A percentile compares a stretch with the other conserved stretches of the same genome.
These are phyloP conservation scores for Citrus hindsii DNA, from an alignment of 345 rosid genomes.

Conservation along the genomic window DNA sequence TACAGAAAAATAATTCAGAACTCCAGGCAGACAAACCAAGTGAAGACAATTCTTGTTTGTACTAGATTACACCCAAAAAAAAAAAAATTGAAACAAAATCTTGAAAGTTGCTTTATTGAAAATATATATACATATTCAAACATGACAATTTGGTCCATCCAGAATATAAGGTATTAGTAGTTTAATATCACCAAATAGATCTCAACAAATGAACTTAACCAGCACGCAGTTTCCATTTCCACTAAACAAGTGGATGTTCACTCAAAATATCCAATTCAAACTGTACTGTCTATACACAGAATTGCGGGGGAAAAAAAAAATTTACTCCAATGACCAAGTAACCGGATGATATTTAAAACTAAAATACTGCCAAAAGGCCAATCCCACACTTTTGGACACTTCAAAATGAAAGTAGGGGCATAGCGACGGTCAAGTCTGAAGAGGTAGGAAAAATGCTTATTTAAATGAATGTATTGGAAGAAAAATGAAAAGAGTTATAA, in stretches of 20 bases:
- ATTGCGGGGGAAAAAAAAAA: neutral
- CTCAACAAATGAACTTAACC: slow-evolving; percentile 1
- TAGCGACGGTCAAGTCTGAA: neutral
- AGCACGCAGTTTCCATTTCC: neutral
- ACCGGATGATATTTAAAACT: neutral
- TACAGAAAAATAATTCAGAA: slow-evolving; percentile 15
- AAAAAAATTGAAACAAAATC: neutral
- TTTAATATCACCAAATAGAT: neutral
- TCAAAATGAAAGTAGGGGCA: neutral
- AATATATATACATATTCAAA: neutral
- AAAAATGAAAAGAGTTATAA: neutral
- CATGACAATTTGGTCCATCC: neutral
- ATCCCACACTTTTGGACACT: neutral
- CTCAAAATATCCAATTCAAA: neutral
- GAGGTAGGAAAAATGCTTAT: neutral
- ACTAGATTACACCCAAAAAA: neutral
- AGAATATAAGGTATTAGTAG: neutral
- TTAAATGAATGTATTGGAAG: neutral
- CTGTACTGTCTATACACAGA: neutral
- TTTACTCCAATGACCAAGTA: neutral
- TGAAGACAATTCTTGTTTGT: neutral
- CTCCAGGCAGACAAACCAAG: neutral
- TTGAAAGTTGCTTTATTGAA: neutral
- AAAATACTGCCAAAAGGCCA: neutral
- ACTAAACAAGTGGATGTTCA: neutral